These are phyloP conservation scores for Trematosphaeria pertusa DNA, from an alignment of 2,329 filamentous ascomycete genomes.

Conservation along the genomic window DNA sequence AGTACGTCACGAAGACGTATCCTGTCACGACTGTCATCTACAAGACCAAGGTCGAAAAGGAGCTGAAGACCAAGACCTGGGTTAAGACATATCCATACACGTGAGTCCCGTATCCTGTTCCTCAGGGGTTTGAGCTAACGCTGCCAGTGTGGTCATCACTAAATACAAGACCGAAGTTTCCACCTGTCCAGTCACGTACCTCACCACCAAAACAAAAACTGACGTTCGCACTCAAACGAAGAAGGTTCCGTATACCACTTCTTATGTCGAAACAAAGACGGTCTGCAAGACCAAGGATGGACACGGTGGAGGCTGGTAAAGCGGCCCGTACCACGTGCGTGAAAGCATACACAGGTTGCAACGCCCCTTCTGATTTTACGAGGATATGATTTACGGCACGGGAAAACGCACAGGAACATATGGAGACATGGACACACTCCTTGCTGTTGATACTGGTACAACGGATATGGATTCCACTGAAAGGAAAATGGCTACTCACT, in stretches of 20 bases:
- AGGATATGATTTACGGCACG: too few relatives aligned
- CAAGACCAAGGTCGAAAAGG: conserved; percentile 18
- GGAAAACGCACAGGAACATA: too few relatives aligned
- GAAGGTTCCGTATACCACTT: conserved; percentile 24
- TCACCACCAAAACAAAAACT: conserved; percentile 13
- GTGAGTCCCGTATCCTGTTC: conserved; percentile 16
- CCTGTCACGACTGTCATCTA: conserved; percentile 25
- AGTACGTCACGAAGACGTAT: conserved; percentile 17
- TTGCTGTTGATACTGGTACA: too few relatives aligned
- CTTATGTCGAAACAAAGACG: conserved; percentile 23
- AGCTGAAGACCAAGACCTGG: conserved; percentile 17
- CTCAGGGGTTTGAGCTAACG: conserved; percentile 6
- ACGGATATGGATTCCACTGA: too few relatives aligned
- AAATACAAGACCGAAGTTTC: conserved; percentile 23
- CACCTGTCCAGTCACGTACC: conserved; percentile 20
- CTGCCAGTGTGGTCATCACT: conserved; percentile 20
- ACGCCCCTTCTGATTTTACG: too few relatives aligned
- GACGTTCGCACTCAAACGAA: conserved; percentile 24
- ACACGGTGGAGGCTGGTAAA: too few relatives aligned
- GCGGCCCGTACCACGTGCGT: too few relatives aligned
- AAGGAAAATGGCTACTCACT: too few relatives aligned
- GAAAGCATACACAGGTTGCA: too few relatives aligned
- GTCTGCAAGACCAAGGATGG: too few relatives aligned
- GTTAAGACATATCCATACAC: conserved; percentile 19
- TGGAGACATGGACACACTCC: too few relatives aligned